A percentile compares a stretch with the other conserved stretches of the same genome.
Evolutionary conservation across 2,329 filamentous ascomycete species (phyloP).

Genomic region (Fusarium mexicanum): DNA sequence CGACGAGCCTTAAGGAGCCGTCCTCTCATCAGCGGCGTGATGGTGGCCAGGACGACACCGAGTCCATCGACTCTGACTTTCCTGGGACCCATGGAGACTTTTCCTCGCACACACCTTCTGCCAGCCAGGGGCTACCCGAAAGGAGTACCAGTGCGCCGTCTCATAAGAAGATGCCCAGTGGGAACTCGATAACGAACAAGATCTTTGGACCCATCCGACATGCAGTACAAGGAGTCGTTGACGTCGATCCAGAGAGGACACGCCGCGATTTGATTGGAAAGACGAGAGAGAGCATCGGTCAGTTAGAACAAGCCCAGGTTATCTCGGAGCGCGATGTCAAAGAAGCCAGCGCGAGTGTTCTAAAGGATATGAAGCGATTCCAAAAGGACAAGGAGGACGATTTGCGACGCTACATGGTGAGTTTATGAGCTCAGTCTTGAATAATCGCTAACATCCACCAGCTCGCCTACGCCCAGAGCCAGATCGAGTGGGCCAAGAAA

Average conservation of each 20-base stretch:
- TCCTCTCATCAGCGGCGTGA: constrained; percentile 62
- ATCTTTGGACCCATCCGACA: constrained; percentile 96
- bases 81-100: constrained; percentile 85
- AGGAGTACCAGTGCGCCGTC: constrained; percentile 53
- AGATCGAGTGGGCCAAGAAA: constrained; percentile 93
- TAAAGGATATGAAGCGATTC: constrained; percentile 91
- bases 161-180: constrained; percentile 84
- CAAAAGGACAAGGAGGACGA: constrained; percentile 97
- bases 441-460: constrained; percentile 51
- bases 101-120: constrained; percentile 70
- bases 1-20: constrained; percentile 66
- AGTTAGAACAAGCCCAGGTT: constrained; percentile 90
- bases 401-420: constrained; percentile 92
- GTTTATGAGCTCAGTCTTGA: constrained; percentile 45
- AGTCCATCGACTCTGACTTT: constrained; percentile 95
- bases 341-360: constrained; percentile 87
- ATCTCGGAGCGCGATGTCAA: constrained; percentile 92
- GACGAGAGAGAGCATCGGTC: constrained; percentile 84
- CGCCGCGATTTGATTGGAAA: constrained; percentile 94
- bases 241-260: constrained; percentile 94
- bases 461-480: constrained; percentile 91
- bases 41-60: constrained; percentile 76
- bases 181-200: constrained; percentile 91
- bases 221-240: constrained; percentile 94
- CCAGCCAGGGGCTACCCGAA: constrained; percentile 76